Percentiles rank a stretch among this genome's conserved stretches.
These are phyloP conservation scores for Coffea canephora DNA, from an alignment of 257 asterid genomes.

Conservation along the genomic window DNA sequence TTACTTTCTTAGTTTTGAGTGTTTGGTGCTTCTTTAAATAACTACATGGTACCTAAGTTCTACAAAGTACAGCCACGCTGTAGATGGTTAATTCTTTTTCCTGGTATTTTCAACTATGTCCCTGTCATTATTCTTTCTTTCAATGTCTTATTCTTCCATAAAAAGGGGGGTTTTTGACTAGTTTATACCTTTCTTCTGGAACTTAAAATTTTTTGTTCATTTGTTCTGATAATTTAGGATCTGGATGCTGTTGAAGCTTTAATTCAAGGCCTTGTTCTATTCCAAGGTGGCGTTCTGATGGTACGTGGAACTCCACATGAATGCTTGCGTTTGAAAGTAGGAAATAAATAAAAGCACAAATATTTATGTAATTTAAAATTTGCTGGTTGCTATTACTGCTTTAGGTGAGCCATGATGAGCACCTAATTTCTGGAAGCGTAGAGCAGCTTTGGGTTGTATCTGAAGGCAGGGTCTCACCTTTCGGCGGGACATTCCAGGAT, in stretches of 20 bases:
- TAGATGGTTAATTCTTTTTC: neutral
- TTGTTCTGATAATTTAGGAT: constrained; percentile 47
- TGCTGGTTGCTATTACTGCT: constrained; percentile 12
- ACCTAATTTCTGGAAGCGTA: constrained; percentile 91
- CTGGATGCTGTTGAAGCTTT: constrained; percentile 97
- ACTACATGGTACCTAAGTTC: neutral
- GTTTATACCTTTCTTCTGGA: neutral
- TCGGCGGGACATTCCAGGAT: constrained; percentile 75
- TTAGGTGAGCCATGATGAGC: constrained; percentile 98
- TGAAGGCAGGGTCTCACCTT: constrained; percentile 69
- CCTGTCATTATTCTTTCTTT: neutral
- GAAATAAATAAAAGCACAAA: neutral
- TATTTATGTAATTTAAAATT: constrained; percentile 15
- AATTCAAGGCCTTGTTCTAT: constrained; percentile 93
- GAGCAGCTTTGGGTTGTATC: constrained; percentile 93
- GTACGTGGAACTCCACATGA: constrained; percentile 37
- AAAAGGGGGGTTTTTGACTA: neutral
- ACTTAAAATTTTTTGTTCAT: neutral
- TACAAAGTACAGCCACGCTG: neutral
- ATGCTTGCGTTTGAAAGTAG: neutral
- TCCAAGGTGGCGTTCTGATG: constrained; percentile 99
- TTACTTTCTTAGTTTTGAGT: neutral
- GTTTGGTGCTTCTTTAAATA: neutral
- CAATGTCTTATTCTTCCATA: neutral
- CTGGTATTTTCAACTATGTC: neutral